Conservation (phyloP, 2,329 filamentous ascomycete genomes). For the Fusarium sp. region DNA sequence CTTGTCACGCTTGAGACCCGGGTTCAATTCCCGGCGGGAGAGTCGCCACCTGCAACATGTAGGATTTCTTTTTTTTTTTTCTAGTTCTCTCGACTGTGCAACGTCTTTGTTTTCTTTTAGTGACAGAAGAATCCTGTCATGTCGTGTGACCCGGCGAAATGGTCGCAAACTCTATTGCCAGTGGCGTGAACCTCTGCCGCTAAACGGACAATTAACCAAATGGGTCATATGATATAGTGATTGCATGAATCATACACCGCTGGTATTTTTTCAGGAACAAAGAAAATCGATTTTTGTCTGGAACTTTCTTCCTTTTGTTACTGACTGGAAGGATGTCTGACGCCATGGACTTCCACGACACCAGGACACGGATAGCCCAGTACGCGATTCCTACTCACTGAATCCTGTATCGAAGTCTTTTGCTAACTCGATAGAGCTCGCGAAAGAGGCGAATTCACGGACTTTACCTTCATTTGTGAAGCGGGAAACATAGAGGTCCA, state of each 20-base stretch:
- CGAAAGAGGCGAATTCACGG: background rate
- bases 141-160: background rate
- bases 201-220: constrained; percentile 1
- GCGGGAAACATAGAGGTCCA: background rate
- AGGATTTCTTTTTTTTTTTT: background rate
- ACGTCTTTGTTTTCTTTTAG: too few species aligned
- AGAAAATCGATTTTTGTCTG: accelerated
- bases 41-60: constrained; percentile 3
- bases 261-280: background rate
- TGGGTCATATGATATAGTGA: background rate
- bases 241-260: constrained; percentile 9
- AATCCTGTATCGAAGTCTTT: too few species aligned
- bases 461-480: background rate
- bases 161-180: constrained; percentile 5
- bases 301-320: too few species aligned
- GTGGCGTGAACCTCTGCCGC: constrained; percentile 8
- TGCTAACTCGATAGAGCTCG: background rate
- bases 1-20: constrained; percentile 26
- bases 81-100: too few species aligned
- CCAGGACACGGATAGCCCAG: background rate
- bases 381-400: background rate
- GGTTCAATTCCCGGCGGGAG: constrained; percentile 29
- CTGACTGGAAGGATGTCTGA: too few species aligned
- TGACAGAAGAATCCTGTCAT: too few species aligned
- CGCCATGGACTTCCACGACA: background rate